These are phyloP conservation scores for Pseudogymnoascus sp. DNA, from an alignment of 2,329 filamentous ascomycete genomes.

Conservation along the genomic window DNA sequence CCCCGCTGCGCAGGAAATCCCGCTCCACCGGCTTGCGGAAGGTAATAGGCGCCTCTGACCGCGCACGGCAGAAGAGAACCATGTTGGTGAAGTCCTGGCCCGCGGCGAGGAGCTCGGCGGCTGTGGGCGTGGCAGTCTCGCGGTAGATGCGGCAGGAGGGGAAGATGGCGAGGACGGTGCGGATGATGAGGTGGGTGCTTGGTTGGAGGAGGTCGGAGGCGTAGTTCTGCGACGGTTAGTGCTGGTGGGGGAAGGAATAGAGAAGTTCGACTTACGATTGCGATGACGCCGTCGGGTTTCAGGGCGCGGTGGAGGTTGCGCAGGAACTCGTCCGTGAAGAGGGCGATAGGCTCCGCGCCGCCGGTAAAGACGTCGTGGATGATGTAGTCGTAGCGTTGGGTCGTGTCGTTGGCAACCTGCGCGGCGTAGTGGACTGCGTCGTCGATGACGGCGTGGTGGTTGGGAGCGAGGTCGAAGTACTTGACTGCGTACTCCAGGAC, in stretches of 20 bases:
- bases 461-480: conserved; percentile 71
- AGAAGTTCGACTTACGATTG: conserved; percentile 55
- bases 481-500: conserved; percentile 75
- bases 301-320: conserved; percentile 61
- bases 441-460: conserved; percentile 70
- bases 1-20: conserved; percentile 66
- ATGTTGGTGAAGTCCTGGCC: conserved; percentile 82
- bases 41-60: conserved; percentile 39
- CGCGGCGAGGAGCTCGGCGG: conserved; percentile 37
- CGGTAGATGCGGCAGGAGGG: conserved; percentile 87
- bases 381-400: conserved; percentile 71
- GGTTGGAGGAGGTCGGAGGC: conserved; percentile 77
- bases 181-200: conserved; percentile 67
- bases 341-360: conserved; percentile 76
- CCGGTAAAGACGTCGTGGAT: conserved; percentile 97
- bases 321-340: conserved; percentile 85
- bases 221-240: conserved; percentile 60
- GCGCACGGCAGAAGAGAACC: conserved; percentile 69
- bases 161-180: conserved; percentile 76
- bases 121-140: conserved; percentile 52
- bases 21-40: conserved; percentile 57
- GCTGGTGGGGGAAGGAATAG: background rate
- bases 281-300: conserved; percentile 70
- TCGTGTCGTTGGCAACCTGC: conserved; percentile 30
- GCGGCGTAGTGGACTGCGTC: conserved; percentile 69